Evolutionary conservation across 495 filamentous ascomycete species (phyloP), one percentile per base, ranked within the genome.

Genomic region (Choiromyces venosus): DNA sequence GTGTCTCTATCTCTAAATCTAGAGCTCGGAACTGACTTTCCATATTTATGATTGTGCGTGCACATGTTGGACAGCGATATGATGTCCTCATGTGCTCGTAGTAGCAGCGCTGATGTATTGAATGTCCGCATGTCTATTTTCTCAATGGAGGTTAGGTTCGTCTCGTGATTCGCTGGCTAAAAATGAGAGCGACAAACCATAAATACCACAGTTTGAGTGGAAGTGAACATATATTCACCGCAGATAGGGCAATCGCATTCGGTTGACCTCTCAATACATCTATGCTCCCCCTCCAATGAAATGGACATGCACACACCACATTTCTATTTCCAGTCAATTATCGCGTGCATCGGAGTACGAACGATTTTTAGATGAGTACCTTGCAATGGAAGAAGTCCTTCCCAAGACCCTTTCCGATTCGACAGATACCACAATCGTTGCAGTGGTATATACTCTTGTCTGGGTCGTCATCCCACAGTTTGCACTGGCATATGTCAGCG

Each of bases 201-300:
- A 80, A 96, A 96, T 44, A 97, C 93, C 12, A 99, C 93, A 1
- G 89, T 88, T 72, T 89, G 87, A 0, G 92, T 89, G 29, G 95
- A 98, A n/a, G 90, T 93, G 82, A 98, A 98, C 88, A 99, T 92
- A 81, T 97, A 97, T 68, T 97, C 93, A 36, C 92, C 92, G 81
- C 95, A 99, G 73, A 99, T 97, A n/a, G 95, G 95, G 81, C 95
- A 99, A 80, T 97, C 91, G 82, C 93, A 96, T 81, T 99, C 93
- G 7, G 91, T 97, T 18, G 93, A 93, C 36, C 93, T 87, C 83
- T 98, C 96, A 75, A 98, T 93, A 81, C 95, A 99, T 75, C 91
- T 91, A 84, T 99, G 95, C n/a, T 88, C 90, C 33, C 87, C 87
- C 74, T 90, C 88, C 67, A 91, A 90, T 1, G 89, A 86, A 79